These are phyloP conservation scores for Ganoderma multipileum DNA, from an alignment of 1,284 basidiomycete species.

Conservation along the genomic window DNA sequence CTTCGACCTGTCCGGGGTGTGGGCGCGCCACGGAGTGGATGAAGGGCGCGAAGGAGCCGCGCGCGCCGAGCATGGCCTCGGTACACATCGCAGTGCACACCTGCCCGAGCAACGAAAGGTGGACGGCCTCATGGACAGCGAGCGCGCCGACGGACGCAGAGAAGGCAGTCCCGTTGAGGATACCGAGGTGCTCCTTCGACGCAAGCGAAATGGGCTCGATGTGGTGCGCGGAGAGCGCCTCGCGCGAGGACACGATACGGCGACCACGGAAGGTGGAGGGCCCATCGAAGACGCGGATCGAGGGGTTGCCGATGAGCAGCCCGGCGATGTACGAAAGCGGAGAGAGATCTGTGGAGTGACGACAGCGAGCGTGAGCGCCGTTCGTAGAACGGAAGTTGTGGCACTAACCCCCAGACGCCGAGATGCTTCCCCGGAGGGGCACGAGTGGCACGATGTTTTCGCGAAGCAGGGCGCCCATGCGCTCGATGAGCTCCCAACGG, in stretches of 20 bases:
- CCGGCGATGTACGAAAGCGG: conserved; percentile 89
- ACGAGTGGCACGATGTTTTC: conserved; percentile 84
- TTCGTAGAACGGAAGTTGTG: not conserved
- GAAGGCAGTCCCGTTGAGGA: conserved; percentile 88
- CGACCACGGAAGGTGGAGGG: conserved; percentile 58
- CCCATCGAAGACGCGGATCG: conserved; percentile 78
- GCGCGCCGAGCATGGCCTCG: conserved; percentile 79
- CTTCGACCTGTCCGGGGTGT: conserved; percentile 87
- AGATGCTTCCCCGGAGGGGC: conserved; percentile 85
- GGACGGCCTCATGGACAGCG: conserved; percentile 75
- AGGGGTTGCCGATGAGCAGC: conserved; percentile 78
- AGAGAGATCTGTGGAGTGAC: conserved; percentile 59
- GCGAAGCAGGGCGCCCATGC: conserved; percentile 76
- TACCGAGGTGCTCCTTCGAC: conserved; percentile 85
- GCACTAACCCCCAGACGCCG: conserved; percentile 75
- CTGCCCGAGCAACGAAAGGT: conserved; percentile 76
- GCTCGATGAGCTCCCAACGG: conserved; percentile 81
- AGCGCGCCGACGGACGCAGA: conserved; percentile 68
- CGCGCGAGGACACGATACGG: conserved; percentile 63
- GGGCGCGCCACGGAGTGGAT: conserved; percentile 81
- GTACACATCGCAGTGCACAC: conserved; percentile 86
- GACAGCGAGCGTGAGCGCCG: not conserved
- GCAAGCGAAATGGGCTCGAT: conserved; percentile 75
- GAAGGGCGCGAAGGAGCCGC: conserved; percentile 81
- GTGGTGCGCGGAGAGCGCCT: conserved; percentile 70